Evolutionary conservation across 176 grass and related monocot genomes (phyloP).

Genomic region (Oropetium thomaeum): DNA sequence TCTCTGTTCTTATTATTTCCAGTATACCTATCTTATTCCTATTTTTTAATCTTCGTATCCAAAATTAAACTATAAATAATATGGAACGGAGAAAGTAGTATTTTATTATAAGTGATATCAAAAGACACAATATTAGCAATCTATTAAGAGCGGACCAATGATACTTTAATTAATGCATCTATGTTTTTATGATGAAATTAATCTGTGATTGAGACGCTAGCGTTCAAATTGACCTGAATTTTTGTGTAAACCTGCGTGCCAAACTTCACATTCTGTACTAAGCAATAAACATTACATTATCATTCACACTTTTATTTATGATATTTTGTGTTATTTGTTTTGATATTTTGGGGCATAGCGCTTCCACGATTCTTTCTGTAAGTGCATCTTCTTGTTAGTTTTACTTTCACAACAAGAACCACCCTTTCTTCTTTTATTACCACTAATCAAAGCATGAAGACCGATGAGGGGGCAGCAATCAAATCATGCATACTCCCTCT

Average conservation of each 20-base stretch:
- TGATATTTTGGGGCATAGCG: background rate
- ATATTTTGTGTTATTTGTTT: background rate
- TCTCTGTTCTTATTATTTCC: too few relatives aligned
- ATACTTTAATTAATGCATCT: background rate
- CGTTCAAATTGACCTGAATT: background rate
- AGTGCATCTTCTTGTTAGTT: background rate
- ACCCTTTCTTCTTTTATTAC: too few relatives aligned
- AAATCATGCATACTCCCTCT: background rate
- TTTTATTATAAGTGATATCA: background rate
- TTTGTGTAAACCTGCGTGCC: background rate
- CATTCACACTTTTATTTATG: background rate
- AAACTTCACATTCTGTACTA: background rate
- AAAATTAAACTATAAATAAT: too few relatives aligned
- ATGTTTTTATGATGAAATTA: background rate
- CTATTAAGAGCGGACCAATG: background rate
- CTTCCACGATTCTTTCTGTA: background rate
- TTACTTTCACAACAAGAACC: too few relatives aligned
- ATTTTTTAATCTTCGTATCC: too few relatives aligned
- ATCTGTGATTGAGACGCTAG: background rate
- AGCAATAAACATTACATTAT: background rate
- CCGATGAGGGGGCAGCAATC: background rate
- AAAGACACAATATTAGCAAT: background rate
- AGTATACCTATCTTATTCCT: too few relatives aligned
- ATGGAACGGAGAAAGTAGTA: too few relatives aligned
- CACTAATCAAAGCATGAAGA: too few relatives aligned